Evolutionary conservation across 2,329 filamentous ascomycete species (phyloP).

Genomic region (Mycosphaerella sp.): DNA sequence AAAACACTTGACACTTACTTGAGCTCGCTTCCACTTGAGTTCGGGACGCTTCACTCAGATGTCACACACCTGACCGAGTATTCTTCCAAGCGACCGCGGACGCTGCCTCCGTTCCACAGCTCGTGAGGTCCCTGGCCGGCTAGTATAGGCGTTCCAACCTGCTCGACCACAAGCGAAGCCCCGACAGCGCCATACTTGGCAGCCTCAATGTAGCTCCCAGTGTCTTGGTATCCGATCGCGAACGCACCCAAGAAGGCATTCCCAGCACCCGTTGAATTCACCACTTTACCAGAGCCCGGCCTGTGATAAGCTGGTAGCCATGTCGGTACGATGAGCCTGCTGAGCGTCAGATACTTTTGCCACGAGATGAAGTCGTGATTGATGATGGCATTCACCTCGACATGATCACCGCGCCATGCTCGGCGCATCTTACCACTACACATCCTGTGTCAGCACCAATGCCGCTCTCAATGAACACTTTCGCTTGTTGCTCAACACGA

Average conservation of each 20-base stretch:
- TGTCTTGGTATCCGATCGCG: constrained; percentile 21
- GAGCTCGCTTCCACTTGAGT: too few relatives aligned
- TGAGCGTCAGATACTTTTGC: neutral
- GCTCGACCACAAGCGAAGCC: constrained; percentile 26
- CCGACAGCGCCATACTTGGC: constrained; percentile 25
- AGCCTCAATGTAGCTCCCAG: constrained; percentile 16
- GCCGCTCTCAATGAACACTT: constrained; percentile 15
- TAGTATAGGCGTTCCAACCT: constrained; percentile 36
- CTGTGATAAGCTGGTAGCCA: constrained; percentile 24
- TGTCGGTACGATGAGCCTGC: neutral
- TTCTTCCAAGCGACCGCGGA: constrained; percentile 36
- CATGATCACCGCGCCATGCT: constrained; percentile 25
- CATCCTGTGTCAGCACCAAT: constrained; percentile 17
- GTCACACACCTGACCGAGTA: constrained; percentile 2
- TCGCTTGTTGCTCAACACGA: constrained; percentile 20
- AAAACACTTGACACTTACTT: too few relatives aligned
- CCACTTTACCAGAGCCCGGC: constrained; percentile 13
- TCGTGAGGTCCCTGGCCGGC: constrained; percentile 33
- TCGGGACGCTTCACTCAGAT: too few relatives aligned
- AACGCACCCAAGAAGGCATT: constrained; percentile 29
- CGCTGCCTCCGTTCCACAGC: constrained; percentile 42
- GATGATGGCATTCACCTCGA: neutral
- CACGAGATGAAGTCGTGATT: neutral
- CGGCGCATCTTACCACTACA: constrained; percentile 21
- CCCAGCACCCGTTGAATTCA: constrained; percentile 28